These are phyloP conservation scores for Cladosporium sp. DNA, from an alignment of 2,329 filamentous ascomycete genomes.

Conservation along the genomic window DNA sequence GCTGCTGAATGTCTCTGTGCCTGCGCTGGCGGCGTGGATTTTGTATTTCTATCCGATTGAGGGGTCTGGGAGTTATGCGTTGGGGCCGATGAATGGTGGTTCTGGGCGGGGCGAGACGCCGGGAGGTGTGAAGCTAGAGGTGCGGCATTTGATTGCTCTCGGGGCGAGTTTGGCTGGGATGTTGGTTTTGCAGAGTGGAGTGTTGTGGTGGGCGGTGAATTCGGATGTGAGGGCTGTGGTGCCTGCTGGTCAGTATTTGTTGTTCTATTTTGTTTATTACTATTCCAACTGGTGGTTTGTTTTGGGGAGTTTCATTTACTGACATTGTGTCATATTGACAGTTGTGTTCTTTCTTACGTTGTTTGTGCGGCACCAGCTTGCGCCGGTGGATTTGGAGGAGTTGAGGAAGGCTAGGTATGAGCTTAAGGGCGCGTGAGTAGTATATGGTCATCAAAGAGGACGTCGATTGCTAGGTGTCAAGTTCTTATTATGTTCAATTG, in stretches of 20 bases:
- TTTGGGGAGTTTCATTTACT: not conserved
- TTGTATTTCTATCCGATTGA: slow-evolving; percentile 47
- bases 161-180: slow-evolving; percentile 55
- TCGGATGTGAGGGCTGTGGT: slow-evolving; percentile 41
- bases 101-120: slow-evolving; percentile 24
- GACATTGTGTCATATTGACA: not conserved
- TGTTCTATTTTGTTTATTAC: not conserved
- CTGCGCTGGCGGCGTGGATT: slow-evolving; percentile 56
- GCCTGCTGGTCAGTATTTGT: slow-evolving; percentile 32
- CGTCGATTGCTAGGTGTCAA: not conserved
- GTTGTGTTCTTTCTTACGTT: slow-evolving; percentile 63
- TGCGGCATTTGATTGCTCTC: slow-evolving; percentile 54
- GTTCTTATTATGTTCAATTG: not conserved
- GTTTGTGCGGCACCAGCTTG: slow-evolving; percentile 65
- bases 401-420: slow-evolving; percentile 63
- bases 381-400: slow-evolving; percentile 67
- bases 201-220: slow-evolving; percentile 28
- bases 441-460: not conserved
- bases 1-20: slow-evolving; percentile 61
- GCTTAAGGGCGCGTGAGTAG: slow-evolving; percentile 63
- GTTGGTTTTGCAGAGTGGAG: slow-evolving; percentile 45
- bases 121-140: not conserved
- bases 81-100: slow-evolving; percentile 32
- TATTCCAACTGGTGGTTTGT: too few species aligned
- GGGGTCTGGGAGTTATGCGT: slow-evolving; percentile 48